These are phyloP conservation scores for Colletotrichum chrysophilum DNA, from an alignment of 2,329 filamentous ascomycete genomes.

Conservation along the genomic window DNA sequence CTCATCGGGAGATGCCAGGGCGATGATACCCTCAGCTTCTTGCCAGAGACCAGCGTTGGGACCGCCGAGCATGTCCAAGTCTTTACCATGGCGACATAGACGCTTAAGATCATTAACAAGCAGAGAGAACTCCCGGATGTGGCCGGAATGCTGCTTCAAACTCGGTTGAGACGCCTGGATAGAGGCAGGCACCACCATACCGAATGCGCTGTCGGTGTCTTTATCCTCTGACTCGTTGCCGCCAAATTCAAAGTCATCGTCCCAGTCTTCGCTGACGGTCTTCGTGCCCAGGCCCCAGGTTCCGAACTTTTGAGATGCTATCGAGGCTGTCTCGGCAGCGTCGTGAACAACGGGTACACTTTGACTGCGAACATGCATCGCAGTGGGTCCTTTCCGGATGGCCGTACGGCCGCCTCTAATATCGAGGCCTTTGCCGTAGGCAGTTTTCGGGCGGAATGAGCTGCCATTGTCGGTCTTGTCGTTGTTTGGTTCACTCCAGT, in stretches of 20 bases:
- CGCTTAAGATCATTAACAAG: constrained; percentile 85
- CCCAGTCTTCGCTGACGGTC: constrained; percentile 85
- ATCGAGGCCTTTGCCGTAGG: constrained; percentile 77
- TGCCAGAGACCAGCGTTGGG: constrained; percentile 70
- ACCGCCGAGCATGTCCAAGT: constrained; percentile 69
- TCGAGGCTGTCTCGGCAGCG: constrained; percentile 57
- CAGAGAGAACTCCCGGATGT: constrained; percentile 80
- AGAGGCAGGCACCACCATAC: constrained; percentile 77
- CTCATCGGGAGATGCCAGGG: constrained; percentile 75
- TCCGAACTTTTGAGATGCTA: constrained; percentile 72
- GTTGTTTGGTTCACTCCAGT: constrained; percentile 74
- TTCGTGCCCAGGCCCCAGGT: constrained; percentile 85
- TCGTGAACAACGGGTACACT: constrained; percentile 79
- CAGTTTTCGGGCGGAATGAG: constrained; percentile 72
- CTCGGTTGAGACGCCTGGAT: constrained; percentile 84
- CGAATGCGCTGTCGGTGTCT: constrained; percentile 40
- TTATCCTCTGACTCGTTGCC: constrained; percentile 46
- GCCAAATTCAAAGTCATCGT: constrained; percentile 85
- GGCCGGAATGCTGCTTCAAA: constrained; percentile 82
- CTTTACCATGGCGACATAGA: constrained; percentile 71
- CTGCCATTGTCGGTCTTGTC: constrained; percentile 68
- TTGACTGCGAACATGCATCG: constrained; percentile 78
- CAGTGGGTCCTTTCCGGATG: constrained; percentile 71
- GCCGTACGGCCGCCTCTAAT: constrained; percentile 71
- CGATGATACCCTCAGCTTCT: constrained; percentile 87